Evolutionary conservation across 2,329 filamentous ascomycete species (phyloP).

Genomic region (Hypoxylon sp.): DNA sequence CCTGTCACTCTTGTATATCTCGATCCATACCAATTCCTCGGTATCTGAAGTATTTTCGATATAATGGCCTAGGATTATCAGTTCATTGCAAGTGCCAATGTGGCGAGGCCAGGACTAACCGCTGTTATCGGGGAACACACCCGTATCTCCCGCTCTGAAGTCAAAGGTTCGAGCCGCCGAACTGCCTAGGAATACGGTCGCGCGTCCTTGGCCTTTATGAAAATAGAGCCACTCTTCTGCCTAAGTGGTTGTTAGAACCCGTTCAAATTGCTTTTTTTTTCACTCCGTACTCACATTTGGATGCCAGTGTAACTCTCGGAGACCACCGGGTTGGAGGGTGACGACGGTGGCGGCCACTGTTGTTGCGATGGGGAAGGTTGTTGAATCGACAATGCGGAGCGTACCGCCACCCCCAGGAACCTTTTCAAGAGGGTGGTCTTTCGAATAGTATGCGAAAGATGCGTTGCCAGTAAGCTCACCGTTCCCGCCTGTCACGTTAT

Average conservation of each 20-base stretch:
- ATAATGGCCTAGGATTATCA: constrained; percentile 66
- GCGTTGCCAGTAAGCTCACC: constrained; percentile 68
- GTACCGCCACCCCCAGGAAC: constrained; percentile 74
- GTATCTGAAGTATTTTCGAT: constrained; percentile 77
- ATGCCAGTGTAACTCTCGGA: constrained; percentile 79
- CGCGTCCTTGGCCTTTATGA: constrained; percentile 72
- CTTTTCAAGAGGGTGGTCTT: constrained; percentile 68
- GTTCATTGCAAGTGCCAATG: background rate
- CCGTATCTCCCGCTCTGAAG: constrained; percentile 76
- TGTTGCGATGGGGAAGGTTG: constrained; percentile 75
- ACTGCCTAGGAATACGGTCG: constrained; percentile 75
- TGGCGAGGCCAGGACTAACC: constrained; percentile 55
- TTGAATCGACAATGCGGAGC: constrained; percentile 75
- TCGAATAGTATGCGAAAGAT: constrained; percentile 74
- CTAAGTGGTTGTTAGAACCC: constrained; percentile 53
- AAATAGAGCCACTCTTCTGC: constrained; percentile 81
- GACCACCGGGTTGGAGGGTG: constrained; percentile 72
- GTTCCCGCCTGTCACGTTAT: constrained; percentile 62
- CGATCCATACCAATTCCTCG: constrained; percentile 76
- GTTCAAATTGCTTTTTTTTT: background rate
- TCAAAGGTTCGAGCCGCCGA: constrained; percentile 75
- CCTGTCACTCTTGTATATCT: constrained; percentile 77
- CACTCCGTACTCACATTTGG: constrained; percentile 67
- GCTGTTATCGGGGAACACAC: constrained; percentile 76
- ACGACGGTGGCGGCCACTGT: constrained; percentile 77